These are phyloP conservation scores for Shiraia sp. DNA, from an alignment of 2,329 filamentous ascomycete genomes.

Conservation along the genomic window DNA sequence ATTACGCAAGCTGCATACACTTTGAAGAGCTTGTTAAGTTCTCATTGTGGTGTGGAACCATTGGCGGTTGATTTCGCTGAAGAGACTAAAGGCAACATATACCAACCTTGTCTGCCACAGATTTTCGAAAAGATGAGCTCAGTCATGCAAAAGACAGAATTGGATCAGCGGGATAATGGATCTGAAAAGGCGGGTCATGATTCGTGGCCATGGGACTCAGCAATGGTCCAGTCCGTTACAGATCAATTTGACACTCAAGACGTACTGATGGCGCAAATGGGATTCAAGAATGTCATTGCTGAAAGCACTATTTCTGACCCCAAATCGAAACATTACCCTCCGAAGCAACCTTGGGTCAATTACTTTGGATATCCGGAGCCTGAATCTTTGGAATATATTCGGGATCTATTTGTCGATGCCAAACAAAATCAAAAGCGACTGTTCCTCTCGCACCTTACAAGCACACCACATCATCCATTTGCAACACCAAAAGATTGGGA, in stretches of 20 bases:
- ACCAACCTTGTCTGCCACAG: slow-evolving; percentile 18
- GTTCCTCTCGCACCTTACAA: slow-evolving; percentile 19
- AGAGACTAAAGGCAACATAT: slow-evolving; percentile 15
- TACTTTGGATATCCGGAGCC: slow-evolving; percentile 21
- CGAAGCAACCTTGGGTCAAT: slow-evolving; percentile 17
- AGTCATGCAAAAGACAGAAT: neutral
- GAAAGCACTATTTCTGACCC: slow-evolving; percentile 15
- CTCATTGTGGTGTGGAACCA: slow-evolving; percentile 20
- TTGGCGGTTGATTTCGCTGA: slow-evolving; percentile 20
- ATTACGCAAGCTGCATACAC: slow-evolving; percentile 21
- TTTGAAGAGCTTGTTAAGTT: slow-evolving; percentile 18
- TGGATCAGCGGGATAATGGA: neutral
- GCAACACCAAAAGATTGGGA: slow-evolving; percentile 16
- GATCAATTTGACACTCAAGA: slow-evolving; percentile 21
- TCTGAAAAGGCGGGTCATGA: neutral
- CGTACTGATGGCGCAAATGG: slow-evolving; percentile 17
- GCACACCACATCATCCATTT: slow-evolving; percentile 20
- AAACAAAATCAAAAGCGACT: slow-evolving; percentile 11
- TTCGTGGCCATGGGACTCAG: slow-evolving; percentile 9
- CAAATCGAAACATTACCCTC: slow-evolving; percentile 18
- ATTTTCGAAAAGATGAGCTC: slow-evolving; percentile 12
- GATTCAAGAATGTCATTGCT: slow-evolving; percentile 12
- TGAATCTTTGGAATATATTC: slow-evolving; percentile 17
- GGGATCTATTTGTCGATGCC: slow-evolving; percentile 18
- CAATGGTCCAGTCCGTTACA: slow-evolving; percentile 16